Evolutionary conservation across 1,139 yeast species (phyloP), one percentile per base, ranked within the genome.

Genomic region (Candida labiduridarum): DNA sequence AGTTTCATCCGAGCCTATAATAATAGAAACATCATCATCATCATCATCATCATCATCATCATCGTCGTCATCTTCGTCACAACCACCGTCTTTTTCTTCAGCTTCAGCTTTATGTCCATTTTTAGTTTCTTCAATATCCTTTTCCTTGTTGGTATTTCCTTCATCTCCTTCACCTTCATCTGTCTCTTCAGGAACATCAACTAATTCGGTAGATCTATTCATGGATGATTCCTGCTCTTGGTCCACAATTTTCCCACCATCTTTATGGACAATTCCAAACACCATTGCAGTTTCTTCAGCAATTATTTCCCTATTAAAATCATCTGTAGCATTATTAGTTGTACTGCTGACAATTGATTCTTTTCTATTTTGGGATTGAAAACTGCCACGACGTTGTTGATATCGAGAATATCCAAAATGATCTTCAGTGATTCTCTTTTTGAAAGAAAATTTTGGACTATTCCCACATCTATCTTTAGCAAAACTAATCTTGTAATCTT

Each of bases 381-480:
- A 11, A 29, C 34, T 30, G 34, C 22, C 9, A 12, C 50, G 52
- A 38, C 54, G 51, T 40, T 50, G 51, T 40, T 50, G 55, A 39
- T 49, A 54, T 42, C 45, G 48, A 41, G 57, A 51, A 45, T 56
- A 56, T 6, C 30, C 29, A 25, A 15, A 25, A 11, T 14, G 35
- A 31, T 39, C 44, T 7, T 50, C 54, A 27, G 44, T 41, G 2
- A 45, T 44, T 46, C 68, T 68, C 57, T 74, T 72, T 57, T 66
- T 72, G 63, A 67, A 75, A 55, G 69, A 72, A 59, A 73, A 74
- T 51, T 74, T 76, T 15, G 80, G 78, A 4, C 77, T 78, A 53
- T 74, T 74, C 2, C 79, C 81, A 61, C 81, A 76, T 52, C 81
- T 62, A 56, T 76, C 81, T 59, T 76, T 76, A 15, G 76, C 81